These are phyloP conservation scores for Mycena galericulata DNA, from an alignment of 768 basidiomycete genomes.

Conservation along the genomic window DNA sequence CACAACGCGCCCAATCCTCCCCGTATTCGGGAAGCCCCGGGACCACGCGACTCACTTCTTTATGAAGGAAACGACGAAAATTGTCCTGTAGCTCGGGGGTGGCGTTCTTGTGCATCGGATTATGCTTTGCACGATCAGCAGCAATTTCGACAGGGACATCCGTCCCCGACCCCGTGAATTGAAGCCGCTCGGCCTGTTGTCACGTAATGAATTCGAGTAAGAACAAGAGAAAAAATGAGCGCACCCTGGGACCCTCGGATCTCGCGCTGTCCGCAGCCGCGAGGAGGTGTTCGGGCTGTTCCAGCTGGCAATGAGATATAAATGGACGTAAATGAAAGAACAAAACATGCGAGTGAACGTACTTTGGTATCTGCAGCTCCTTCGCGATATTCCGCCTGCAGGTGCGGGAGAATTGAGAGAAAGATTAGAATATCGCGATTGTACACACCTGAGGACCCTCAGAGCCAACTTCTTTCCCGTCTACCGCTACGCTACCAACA, in stretches of 20 bases:
- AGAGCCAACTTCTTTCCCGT: background rate
- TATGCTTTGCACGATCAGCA: background rate
- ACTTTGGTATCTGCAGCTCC: too few species aligned
- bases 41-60: background rate
- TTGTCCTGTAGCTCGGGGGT: background rate
- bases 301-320: too few species aligned
- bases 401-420: background rate
- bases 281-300: too few species aligned
- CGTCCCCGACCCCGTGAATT: constrained; percentile 1
- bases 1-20: background rate
- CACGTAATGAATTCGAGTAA: too few species aligned
- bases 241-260: too few species aligned
- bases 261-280: too few species aligned
- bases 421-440: background rate
- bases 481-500: background rate
- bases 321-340: too few species aligned
- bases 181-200: too few species aligned
- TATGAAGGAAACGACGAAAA: background rate
- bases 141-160: constrained; percentile 16
- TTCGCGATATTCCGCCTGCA: too few species aligned
- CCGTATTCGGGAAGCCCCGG: background rate
- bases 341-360: too few species aligned
- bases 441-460: background rate
- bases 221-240: too few species aligned
- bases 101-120: background rate